These are phyloP conservation scores for Thermothelomyces thermophilus DNA, from an alignment of 2,329 filamentous ascomycete genomes.

Conservation along the genomic window DNA sequence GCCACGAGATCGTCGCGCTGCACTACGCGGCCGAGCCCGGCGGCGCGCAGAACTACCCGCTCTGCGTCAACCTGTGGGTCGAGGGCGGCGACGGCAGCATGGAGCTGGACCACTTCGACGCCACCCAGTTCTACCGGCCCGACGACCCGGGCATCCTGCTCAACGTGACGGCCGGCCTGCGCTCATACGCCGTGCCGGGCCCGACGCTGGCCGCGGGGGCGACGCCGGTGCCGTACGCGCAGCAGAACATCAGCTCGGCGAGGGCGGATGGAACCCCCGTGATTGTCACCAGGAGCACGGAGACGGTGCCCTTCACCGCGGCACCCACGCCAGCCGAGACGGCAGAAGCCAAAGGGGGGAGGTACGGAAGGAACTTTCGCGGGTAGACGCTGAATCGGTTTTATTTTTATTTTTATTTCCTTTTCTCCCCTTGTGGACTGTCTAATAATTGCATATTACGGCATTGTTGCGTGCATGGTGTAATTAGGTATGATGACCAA, in stretches of 20 bases:
- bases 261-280: conserved; percentile 25
- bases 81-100: conserved; percentile 5
- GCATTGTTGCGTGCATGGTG: too few species aligned
- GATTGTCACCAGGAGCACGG: conserved; percentile 19
- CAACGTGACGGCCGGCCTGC: conserved; percentile 22
- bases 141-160: conserved; percentile 25
- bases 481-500: too few species aligned
- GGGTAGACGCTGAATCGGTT: too few species aligned
- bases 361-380: conserved; percentile 1
- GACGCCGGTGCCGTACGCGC: conserved; percentile 22
- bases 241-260: conserved; percentile 19
- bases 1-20: conserved; percentile 45
- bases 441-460: too few species aligned
- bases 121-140: conserved; percentile 24
- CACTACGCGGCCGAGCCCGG: conserved; percentile 24
- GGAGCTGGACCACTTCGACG: conserved; percentile 17
- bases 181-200: conserved; percentile 26
- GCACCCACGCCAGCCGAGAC: background rate
- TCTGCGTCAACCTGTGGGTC: conserved; percentile 29
- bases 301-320: conserved; percentile 18
- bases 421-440: too few species aligned
- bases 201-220: conserved; percentile 26
- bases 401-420: too few species aligned
- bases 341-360: conserved; percentile 3
- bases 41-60: conserved; percentile 30